Evolutionary conservation across 176 grass and related monocot species (phyloP).

Genomic region (sorghum (Sorghum bicolor)): DNA sequence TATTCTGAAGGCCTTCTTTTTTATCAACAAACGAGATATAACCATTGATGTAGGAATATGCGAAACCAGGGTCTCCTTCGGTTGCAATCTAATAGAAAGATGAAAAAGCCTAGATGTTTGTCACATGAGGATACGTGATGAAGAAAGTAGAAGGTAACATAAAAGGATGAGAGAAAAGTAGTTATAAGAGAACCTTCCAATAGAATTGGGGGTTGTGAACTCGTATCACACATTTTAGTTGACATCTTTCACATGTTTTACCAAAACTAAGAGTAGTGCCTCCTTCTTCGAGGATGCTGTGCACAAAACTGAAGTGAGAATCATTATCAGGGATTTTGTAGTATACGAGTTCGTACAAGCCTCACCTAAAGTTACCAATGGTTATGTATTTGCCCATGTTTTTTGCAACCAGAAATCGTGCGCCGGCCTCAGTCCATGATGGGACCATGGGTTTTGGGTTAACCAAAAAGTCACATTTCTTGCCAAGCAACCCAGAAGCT

Average conservation of each 20-base stretch:
- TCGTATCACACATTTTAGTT: slow-evolving; percentile 45
- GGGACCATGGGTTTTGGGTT: slow-evolving; percentile 75
- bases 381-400: slow-evolving; percentile 46
- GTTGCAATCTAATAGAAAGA: slow-evolving; percentile 40
- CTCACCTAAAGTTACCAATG: slow-evolving; percentile 70
- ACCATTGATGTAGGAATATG: slow-evolving; percentile 79
- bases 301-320: not conserved
- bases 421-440: slow-evolving; percentile 41
- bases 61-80: slow-evolving; percentile 72
- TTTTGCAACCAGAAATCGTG: not conserved
- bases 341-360: not conserved
- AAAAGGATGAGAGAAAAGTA: not conserved
- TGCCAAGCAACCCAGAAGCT: slow-evolving; percentile 46
- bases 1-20: slow-evolving; percentile 64
- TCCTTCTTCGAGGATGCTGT: slow-evolving; percentile 71
- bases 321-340: not conserved
- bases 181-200: slow-evolving; percentile 55
- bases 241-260: slow-evolving; percentile 37
- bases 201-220: slow-evolving; percentile 76
- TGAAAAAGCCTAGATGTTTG: not conserved
- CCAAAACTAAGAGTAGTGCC: slow-evolving; percentile 59
- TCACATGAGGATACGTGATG: not conserved
- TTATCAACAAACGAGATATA: slow-evolving; percentile 70
- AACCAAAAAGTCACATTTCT: slow-evolving; percentile 21
- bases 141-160: not conserved